phyloP scores from a whole-genome alignment of 495 filamentous ascomycete genomes.

The Elaphomyces granulatus region DNA sequence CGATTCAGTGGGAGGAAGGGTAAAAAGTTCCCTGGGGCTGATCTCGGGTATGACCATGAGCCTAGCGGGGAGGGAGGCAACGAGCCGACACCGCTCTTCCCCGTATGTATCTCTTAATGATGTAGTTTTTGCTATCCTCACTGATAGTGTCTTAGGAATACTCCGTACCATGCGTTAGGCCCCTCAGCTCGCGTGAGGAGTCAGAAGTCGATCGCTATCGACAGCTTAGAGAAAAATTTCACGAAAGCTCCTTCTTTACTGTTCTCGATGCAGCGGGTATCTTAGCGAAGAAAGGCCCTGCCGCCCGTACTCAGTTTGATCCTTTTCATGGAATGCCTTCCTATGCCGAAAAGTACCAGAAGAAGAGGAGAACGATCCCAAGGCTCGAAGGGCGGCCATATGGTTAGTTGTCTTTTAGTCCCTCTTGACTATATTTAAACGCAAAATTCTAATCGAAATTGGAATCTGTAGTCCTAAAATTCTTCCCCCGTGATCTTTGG shows the following conservation, averaged over 20 bases:
- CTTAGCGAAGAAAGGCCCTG: conserved; percentile 27
- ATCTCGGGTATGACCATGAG: conserved; percentile 30
- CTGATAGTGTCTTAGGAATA: conserved; percentile 28
- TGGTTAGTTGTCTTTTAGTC: conserved; percentile 21
- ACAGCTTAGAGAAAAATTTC: conserved; percentile 34
- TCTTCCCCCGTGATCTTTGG: conserved; percentile 45
- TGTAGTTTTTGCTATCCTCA: conserved; percentile 2
- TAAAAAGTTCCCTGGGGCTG: conserved; percentile 26
- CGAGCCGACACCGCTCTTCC: conserved; percentile 30
- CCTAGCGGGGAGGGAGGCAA: conserved; percentile 26
- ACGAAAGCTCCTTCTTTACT: conserved; percentile 44
- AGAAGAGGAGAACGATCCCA: conserved; percentile 36
- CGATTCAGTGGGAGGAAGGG: conserved; percentile 27
- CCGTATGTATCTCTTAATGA: conserved; percentile 17
- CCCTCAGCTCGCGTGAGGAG: conserved; percentile 21
- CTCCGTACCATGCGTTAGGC: conserved; percentile 20
- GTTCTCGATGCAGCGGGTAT: conserved; percentile 34
- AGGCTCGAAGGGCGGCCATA: conserved; percentile 35
- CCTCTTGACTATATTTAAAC: not conserved
- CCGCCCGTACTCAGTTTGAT: conserved; percentile 32
- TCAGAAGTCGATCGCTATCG: conserved; percentile 32
- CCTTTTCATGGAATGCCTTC: conserved; percentile 47
- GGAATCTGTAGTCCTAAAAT: conserved; percentile 30
- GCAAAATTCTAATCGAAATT: conserved; percentile 1
- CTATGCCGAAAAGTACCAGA: conserved; percentile 38